A percentile compares a stretch with the other conserved stretches of the same genome.
phyloP scores from a whole-genome alignment of 768 basidiomycete genomes.

The Sutorius australiensis region DNA sequence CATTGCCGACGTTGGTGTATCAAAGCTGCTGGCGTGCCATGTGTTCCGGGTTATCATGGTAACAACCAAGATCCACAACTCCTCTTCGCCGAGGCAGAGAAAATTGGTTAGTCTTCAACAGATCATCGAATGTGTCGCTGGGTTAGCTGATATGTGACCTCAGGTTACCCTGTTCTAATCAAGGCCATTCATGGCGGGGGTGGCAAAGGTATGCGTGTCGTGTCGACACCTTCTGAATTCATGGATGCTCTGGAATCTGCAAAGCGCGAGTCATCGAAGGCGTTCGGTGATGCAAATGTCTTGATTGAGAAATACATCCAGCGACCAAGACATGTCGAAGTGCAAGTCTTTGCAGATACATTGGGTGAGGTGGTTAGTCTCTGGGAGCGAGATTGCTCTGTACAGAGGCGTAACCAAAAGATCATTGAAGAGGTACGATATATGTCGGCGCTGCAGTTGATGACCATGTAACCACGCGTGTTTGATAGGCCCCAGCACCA shows the following conservation, averaged over 20 bases:
- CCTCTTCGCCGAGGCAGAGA: conserved; percentile 62
- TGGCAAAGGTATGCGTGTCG: conserved; percentile 92
- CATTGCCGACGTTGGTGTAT: conserved; percentile 9
- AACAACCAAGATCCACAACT: conserved; percentile 70
- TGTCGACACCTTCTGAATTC: conserved; percentile 65
- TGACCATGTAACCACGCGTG: not conserved
- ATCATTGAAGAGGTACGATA: conserved; percentile 78
- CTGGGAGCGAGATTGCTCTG: conserved; percentile 95
- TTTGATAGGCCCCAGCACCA: conserved; percentile 78
- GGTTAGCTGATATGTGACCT: not conserved
- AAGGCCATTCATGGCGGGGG: conserved; percentile 97
- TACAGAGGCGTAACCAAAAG: conserved; percentile 92
- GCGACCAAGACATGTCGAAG: conserved; percentile 87
- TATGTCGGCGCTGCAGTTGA: not conserved
- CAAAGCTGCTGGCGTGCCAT: conserved; percentile 82
- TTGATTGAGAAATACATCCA: conserved; percentile 87
- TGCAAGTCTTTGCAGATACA: conserved; percentile 89
- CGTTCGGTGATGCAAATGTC: conserved; percentile 84
- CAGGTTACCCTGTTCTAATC: conserved; percentile 88
- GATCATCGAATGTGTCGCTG: not conserved
- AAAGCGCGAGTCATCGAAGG: conserved; percentile 81
- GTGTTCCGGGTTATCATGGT: conserved; percentile 93
- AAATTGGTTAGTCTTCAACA: conserved; percentile 51
- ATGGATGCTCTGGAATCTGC: conserved; percentile 81
- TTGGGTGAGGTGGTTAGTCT: conserved; percentile 81